phyloP scores from a whole-genome alignment of 108 stramenopile genomes.

The Epithemia pelagica region DNA sequence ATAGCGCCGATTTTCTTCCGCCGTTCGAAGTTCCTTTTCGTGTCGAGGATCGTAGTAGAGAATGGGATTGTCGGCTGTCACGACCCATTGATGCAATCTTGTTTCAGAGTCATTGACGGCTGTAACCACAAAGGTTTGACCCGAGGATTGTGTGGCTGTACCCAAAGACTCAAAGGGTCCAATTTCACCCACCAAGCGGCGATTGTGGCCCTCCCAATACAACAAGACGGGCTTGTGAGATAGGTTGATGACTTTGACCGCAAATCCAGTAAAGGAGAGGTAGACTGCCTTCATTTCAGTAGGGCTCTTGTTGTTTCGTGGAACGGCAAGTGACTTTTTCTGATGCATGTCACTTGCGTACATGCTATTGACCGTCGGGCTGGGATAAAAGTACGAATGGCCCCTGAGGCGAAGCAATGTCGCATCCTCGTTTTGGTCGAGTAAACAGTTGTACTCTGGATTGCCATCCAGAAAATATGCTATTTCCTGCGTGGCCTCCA shows the following conservation, averaged over 20 bases:
- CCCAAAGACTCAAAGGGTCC: constrained; percentile 72
- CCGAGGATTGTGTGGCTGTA: constrained; percentile 62
- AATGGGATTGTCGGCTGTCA: constrained; percentile 65
- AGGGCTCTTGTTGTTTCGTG: constrained; percentile 1
- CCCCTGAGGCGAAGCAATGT: constrained; percentile 4
- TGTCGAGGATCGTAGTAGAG: constrained; percentile 63
- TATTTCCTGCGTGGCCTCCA: constrained; percentile 11
- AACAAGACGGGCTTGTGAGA: constrained; percentile 49
- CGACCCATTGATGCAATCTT: constrained; percentile 52
- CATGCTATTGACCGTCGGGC: constrained; percentile 5
- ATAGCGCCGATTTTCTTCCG: constrained; percentile 33
- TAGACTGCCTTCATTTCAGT: constrained; percentile 36
- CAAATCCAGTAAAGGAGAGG: constrained; percentile 73
- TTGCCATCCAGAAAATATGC: neutral
- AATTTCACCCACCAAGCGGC: constrained; percentile 60
- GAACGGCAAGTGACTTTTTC: neutral
- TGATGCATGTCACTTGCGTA: constrained; percentile 8
- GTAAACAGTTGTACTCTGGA: constrained; percentile 16
- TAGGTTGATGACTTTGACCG: constrained; percentile 77
- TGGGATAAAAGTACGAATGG: constrained; percentile 4
- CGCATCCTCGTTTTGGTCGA: constrained; percentile 10
- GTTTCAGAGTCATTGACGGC: constrained; percentile 56
- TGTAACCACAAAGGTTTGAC: constrained; percentile 65
- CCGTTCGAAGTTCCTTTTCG: constrained; percentile 14
- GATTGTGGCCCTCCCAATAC: constrained; percentile 73